Percentiles rank a stretch among this genome's conserved stretches.
phyloP scores from a whole-genome alignment of 2,329 filamentous ascomycete genomes.

The Sarocladium kiliense region DNA sequence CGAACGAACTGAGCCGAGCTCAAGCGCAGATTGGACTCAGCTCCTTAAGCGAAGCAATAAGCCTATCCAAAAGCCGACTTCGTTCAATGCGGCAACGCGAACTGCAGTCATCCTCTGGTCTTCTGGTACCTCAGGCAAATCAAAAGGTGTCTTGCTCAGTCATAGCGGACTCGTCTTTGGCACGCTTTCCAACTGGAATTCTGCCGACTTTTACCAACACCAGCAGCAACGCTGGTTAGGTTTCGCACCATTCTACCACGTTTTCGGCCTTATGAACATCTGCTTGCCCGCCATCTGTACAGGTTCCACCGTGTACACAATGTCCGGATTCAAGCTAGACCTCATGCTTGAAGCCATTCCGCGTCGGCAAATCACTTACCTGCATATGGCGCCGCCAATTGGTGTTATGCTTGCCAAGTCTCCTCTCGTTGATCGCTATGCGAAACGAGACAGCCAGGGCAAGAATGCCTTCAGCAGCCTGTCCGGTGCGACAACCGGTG shows the following conservation, averaged over 20 bases:
- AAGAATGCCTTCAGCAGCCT: conserved; percentile 55
- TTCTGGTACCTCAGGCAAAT: conserved; percentile 64
- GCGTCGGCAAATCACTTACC: conserved; percentile 57
- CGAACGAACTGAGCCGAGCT: neutral
- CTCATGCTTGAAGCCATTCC: conserved; percentile 58
- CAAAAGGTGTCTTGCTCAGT: conserved; percentile 70
- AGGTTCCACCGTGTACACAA: conserved; percentile 58
- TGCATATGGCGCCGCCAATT: conserved; percentile 65
- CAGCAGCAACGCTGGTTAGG: conserved; percentile 43
- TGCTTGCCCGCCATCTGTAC: conserved; percentile 50
- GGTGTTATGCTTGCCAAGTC: conserved; percentile 66
- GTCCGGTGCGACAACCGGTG: conserved; percentile 49
- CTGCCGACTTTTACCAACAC: conserved; percentile 39
- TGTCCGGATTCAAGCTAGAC: conserved; percentile 65
- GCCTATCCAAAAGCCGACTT: conserved; percentile 38
- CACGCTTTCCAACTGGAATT: conserved; percentile 41
- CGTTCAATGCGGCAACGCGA: conserved; percentile 46
- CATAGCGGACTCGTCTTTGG: conserved; percentile 62
- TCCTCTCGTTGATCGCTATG: conserved; percentile 57
- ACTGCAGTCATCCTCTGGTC: conserved; percentile 44
- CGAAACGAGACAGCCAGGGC: conserved; percentile 35
- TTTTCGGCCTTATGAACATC: conserved; percentile 53
- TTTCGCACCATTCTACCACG: conserved; percentile 67
- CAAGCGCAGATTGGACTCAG: conserved; percentile 49
- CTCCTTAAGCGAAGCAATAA: conserved; percentile 46